These are phyloP conservation scores for Hansenula anomala DNA, from an alignment of 1,139 yeast genomes.

Conservation along the genomic window DNA sequence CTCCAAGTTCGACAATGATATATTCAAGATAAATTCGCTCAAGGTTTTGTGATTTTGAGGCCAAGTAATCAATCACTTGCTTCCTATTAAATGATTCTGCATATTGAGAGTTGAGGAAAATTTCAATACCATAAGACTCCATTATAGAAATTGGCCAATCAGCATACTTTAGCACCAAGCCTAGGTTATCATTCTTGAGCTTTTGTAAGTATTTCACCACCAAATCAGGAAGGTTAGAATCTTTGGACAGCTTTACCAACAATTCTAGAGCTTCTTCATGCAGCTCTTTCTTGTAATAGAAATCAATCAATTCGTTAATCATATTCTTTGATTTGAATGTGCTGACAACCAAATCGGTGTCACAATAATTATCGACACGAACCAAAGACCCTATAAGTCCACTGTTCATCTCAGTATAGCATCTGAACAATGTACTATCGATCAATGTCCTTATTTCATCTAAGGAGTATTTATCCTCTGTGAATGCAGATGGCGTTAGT, in stretches of 20 bases:
- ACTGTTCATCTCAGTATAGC: conserved; percentile 65
- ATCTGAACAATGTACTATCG: conserved; percentile 75
- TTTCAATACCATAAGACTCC: conserved; percentile 36
- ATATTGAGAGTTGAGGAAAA: conserved; percentile 66
- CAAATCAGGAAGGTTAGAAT: conserved; percentile 13
- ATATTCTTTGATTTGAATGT: conserved; percentile 48
- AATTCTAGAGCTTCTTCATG: conserved; percentile 68
- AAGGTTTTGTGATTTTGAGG: conserved; percentile 21
- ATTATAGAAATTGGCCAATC: conserved; percentile 47
- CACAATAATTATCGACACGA: conserved; percentile 71
- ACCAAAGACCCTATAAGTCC: conserved; percentile 79
- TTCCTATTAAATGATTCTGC: conserved; percentile 54
- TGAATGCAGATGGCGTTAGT: conserved; percentile 17
- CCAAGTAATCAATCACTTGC: conserved; percentile 47
- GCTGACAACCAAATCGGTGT: conserved; percentile 54
- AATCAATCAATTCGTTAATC: conserved; percentile 72
- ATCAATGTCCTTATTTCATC: conserved; percentile 44
- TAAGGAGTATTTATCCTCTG: conserved; percentile 14
- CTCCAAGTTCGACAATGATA: conserved; percentile 39
- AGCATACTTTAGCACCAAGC: conserved; percentile 55
- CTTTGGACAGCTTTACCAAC: conserved; percentile 24
- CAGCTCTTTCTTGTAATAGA: conserved; percentile 57
- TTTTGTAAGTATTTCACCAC: conserved; percentile 58
- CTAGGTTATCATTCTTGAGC: conserved; percentile 45
- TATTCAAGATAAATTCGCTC: conserved; percentile 55